These are phyloP conservation scores for Silene conica DNA, from an alignment of 148 eudicot genomes.

Conservation along the genomic window DNA sequence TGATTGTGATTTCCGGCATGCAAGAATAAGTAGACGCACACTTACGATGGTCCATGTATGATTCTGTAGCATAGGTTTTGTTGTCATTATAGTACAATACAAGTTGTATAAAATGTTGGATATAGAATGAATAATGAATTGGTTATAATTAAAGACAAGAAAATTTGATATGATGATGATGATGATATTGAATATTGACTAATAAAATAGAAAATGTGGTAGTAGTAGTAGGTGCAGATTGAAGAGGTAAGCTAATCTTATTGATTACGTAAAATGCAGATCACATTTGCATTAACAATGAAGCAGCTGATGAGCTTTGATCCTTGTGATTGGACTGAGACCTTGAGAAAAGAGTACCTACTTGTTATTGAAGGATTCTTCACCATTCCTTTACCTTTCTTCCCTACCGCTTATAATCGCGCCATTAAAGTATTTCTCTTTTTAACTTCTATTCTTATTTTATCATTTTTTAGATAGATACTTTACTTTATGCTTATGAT, in stretches of 20 bases:
- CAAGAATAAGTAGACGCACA: conserved; percentile 31
- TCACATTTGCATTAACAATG: conserved; percentile 82
- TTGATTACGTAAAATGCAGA: conserved; percentile 46
- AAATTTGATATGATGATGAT: background rate
- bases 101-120: background rate
- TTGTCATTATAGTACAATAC: conserved; percentile 12
- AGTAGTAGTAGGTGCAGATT: background rate
- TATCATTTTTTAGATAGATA: too few species aligned
- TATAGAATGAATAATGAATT: background rate
- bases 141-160: background rate
- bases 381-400: conserved; percentile 72
- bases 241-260: conserved; percentile 15
- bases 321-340: conserved; percentile 93
- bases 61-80: conserved; percentile 6
- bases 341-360: conserved; percentile 69
- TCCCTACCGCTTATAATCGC: conserved; percentile 71
- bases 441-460: background rate
- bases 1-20: conserved; percentile 38
- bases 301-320: conserved; percentile 90
- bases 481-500: too few species aligned
- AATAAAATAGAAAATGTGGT: background rate
- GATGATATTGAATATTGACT: too few species aligned
- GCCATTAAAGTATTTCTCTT: conserved; percentile 62
- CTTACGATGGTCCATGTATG: conserved; percentile 20
- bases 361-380: conserved; percentile 96